phyloP scores from a whole-genome alignment of 2,329 filamentous ascomycete genomes.

The Coniochaeta sp. region DNA sequence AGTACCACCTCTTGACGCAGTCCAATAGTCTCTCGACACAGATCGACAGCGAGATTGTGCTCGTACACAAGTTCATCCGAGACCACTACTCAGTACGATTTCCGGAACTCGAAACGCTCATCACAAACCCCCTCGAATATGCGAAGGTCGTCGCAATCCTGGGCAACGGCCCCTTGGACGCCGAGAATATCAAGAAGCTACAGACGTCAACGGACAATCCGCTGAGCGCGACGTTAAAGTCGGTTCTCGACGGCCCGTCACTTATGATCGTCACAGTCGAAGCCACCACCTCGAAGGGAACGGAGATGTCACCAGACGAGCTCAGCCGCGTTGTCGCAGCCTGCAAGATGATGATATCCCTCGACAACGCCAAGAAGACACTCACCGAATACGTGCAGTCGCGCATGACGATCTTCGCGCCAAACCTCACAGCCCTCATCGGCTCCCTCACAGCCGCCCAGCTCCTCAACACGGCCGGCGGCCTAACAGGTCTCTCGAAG shows the following conservation, averaged over 20 bases:
- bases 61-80: slow-evolving; percentile 92
- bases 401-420: slow-evolving; percentile 92
- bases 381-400: slow-evolving; percentile 94
- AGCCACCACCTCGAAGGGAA: slow-evolving; percentile 81
- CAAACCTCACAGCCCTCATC: slow-evolving; percentile 84
- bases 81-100: slow-evolving; percentile 94
- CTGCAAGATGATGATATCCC: slow-evolving; percentile 80
- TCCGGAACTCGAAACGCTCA: slow-evolving; percentile 82
- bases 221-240: slow-evolving; percentile 66
- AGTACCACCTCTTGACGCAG: slow-evolving; percentile 81
- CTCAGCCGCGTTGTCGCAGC: slow-evolving; percentile 67
- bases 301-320: slow-evolving; percentile 67
- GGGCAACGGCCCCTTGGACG: slow-evolving; percentile 82
- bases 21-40: slow-evolving; percentile 85
- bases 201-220: slow-evolving; percentile 73
- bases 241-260: slow-evolving; percentile 79
- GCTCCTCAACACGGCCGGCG: slow-evolving; percentile 90
- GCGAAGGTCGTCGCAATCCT: slow-evolving; percentile 91
- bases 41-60: slow-evolving; percentile 86
- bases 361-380: slow-evolving; percentile 80
- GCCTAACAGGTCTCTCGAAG: slow-evolving; percentile 80
- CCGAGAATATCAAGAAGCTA: slow-evolving; percentile 70
- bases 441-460: slow-evolving; percentile 91
- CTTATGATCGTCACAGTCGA: slow-evolving; percentile 96
- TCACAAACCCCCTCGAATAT: slow-evolving; percentile 90